phyloP scores from a whole-genome alignment of 2,329 filamentous ascomycete species.

The Cordyceps cicadae region DNA sequence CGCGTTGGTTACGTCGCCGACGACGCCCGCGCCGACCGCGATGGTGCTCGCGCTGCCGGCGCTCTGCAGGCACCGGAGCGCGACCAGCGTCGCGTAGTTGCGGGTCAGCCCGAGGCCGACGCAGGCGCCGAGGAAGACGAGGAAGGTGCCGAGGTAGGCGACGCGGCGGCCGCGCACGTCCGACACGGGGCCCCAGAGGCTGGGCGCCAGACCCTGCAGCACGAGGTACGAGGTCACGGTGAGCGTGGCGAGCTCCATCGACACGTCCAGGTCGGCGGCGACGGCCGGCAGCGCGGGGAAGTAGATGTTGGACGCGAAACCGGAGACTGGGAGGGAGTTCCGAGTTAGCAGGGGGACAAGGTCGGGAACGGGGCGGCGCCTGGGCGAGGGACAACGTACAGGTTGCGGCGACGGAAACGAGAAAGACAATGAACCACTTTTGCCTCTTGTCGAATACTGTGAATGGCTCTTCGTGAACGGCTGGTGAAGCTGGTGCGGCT shows the following conservation, averaged over 20 bases:
- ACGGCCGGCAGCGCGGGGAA: constrained; percentile 39
- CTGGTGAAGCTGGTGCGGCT: background rate
- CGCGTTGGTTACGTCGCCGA: constrained; percentile 52
- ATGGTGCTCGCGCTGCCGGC: constrained; percentile 47
- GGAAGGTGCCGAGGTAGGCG: constrained; percentile 39
- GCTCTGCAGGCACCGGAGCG: constrained; percentile 44
- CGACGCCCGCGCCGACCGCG: constrained; percentile 43
- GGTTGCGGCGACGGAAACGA: constrained; percentile 42
- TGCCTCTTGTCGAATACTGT: constrained; percentile 44
- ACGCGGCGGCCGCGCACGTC: constrained; percentile 39
- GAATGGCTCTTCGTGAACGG: constrained; percentile 27
- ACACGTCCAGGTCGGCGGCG: constrained; percentile 34
- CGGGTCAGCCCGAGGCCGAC: constrained; percentile 37
- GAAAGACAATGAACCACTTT: constrained; percentile 36
- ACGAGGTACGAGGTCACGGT: constrained; percentile 41
- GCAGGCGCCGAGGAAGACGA: constrained; percentile 38
- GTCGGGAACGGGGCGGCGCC: constrained; percentile 12
- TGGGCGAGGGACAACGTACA: constrained; percentile 27
- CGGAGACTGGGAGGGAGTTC: constrained; percentile 24
- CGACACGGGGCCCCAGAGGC: constrained; percentile 41
- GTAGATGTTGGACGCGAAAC: constrained; percentile 38
- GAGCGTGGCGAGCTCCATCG: constrained; percentile 31
- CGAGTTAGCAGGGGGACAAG: background rate
- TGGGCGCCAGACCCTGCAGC: constrained; percentile 47
- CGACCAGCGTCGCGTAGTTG: constrained; percentile 36